Evolutionary conservation across 2,329 filamentous ascomycete species (phyloP), one percentile per base, ranked within the genome.

Genomic region (Neofusicoccum ribis): DNA sequence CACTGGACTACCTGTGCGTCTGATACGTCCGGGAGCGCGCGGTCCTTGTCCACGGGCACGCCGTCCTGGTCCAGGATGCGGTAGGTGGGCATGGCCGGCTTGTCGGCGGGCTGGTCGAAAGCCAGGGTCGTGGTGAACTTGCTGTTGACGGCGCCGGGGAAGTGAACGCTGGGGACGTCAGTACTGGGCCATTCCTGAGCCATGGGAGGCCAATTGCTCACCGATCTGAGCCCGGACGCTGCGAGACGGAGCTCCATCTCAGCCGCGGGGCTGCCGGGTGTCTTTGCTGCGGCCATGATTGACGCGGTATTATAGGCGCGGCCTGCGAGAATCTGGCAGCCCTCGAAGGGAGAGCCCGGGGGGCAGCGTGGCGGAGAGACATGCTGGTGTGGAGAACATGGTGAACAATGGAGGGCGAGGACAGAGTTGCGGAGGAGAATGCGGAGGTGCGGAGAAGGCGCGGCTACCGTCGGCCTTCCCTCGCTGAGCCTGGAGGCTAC

Each of bases 121-220:
- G 85, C 83, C 78, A 98, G 89, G 0, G 84, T 83, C 69, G 86
- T 89, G 4, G 92, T 96, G 79, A 99, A 99, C 68, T 92, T 91
- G 76, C 92, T 97, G 77, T 97, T 94, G 60, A 98, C 84, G 0
- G 95, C 95, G n/a, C 95, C 95, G 0, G 95, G 95, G 70, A 99
- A 99, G 64, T 87, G 81, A 11, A 87, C 83, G 65, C 85, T 88
- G 58, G 66, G 20, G 59, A 56, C 12, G 1, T 60, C 5, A 47
- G 37, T 15, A 5, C 27, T 0, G 37, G 67, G 27, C 27, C 46
- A 67, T 59, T 36, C 17, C 7, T 44, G 8, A 12, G 2, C 15
- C 11, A 15, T 15, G 34, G 12, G 43, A 12, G 9, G 14, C 4
- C 11, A 62, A 47, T 15, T n/a, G 71, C 81, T 68, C 79, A 88